These are phyloP conservation scores for Kwoniella newhampshirensis DNA, from an alignment of 768 basidiomycete species.

Conservation along the genomic window DNA sequence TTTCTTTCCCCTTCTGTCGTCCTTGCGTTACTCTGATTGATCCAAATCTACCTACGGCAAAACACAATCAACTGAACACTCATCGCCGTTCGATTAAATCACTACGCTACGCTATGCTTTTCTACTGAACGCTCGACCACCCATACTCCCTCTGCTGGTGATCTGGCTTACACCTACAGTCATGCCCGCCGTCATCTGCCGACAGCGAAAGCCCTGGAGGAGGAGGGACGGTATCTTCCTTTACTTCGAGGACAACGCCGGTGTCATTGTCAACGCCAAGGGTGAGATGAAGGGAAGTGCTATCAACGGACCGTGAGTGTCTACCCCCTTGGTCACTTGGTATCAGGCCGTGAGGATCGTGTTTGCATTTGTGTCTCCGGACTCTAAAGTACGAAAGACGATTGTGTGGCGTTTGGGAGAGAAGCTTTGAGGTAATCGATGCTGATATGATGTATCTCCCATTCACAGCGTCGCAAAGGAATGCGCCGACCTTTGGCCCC, in stretches of 20 bases:
- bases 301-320: constrained; percentile 53
- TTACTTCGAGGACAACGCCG: constrained; percentile 96
- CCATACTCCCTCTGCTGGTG: not conserved
- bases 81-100: no score
- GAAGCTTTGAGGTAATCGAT: no score
- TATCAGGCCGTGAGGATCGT: no score
- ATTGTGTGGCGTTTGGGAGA: no score
- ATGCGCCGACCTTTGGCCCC: constrained; percentile 98
- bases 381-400: no score
- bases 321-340: no score
- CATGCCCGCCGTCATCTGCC: constrained; percentile 94
- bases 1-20: no score
- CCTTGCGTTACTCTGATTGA: not conserved
- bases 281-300: constrained; percentile 99
- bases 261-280: constrained; percentile 97
- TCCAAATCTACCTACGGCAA: not conserved
- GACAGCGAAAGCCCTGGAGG: constrained; percentile 98
- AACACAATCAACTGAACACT: no score
- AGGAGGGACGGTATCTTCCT: constrained; percentile 98
- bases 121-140: not conserved
- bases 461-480: constrained; percentile 76
- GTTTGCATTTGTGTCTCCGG: no score
- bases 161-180: constrained; percentile 58
- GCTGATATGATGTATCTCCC: not conserved
- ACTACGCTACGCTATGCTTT: no score